Evolutionary conservation across 768 basidiomycete species (phyloP).

Genomic region (Amanita rubescens): DNA sequence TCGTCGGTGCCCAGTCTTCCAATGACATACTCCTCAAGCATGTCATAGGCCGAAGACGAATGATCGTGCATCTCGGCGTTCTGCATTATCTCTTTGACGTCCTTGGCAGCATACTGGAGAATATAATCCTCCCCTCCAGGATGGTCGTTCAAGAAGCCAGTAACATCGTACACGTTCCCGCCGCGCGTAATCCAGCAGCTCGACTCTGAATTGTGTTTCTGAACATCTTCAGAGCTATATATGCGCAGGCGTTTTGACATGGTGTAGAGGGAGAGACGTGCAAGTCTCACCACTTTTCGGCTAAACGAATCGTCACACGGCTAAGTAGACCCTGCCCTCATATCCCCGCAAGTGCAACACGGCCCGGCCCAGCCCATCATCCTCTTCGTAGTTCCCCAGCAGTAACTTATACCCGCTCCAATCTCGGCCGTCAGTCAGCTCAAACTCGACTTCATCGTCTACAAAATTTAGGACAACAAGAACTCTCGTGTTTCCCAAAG

Average conservation of each 20-base stretch:
- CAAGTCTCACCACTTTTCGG: conserved; percentile 1
- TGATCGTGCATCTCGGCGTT: conserved; percentile 80
- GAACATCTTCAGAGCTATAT: conserved; percentile 70
- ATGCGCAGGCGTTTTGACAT: conserved; percentile 72
- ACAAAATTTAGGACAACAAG: conserved; percentile 46
- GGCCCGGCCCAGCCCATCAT: background rate
- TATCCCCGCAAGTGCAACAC: background rate
- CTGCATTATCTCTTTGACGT: conserved; percentile 76
- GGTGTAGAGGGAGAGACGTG: conserved; percentile 10
- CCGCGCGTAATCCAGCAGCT: conserved; percentile 81
- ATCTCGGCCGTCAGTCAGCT: conserved; percentile 8
- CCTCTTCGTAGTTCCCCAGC: conserved; percentile 22
- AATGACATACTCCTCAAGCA: conserved; percentile 83
- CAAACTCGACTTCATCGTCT: conserved; percentile 18
- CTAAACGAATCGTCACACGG: background rate
- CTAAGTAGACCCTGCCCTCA: background rate
- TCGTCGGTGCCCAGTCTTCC: conserved; percentile 76
- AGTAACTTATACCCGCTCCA: conserved; percentile 14
- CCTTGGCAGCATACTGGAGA: conserved; percentile 74
- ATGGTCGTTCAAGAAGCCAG: conserved; percentile 78
- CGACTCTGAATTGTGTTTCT: conserved; percentile 43
- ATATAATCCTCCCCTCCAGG: conserved; percentile 94
- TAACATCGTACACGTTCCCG: conserved; percentile 88
- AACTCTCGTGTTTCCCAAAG: conserved; percentile 25
- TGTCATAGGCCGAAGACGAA: conserved; percentile 84